Conservation (phyloP, 2,329 filamentous ascomycete genomes). For the Sporothrix phasma region DNA sequence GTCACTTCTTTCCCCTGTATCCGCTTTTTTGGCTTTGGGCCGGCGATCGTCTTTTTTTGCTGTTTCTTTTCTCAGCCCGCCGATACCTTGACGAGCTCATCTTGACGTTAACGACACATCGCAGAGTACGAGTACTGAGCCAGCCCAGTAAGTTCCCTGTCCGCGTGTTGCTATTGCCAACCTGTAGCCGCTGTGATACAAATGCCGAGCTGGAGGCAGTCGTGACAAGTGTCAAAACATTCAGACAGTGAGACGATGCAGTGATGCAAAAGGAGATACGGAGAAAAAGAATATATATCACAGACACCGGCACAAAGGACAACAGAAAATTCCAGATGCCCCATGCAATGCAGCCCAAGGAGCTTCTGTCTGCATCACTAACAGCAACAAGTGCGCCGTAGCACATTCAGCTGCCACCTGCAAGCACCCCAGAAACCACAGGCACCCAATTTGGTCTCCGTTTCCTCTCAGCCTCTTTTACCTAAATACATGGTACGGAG, state of each 20-base stretch:
- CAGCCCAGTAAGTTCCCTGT: not conserved
- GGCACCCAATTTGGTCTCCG: not conserved
- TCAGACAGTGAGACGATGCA: not conserved
- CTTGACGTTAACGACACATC: not conserved
- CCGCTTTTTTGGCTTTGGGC: not conserved
- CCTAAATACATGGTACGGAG: slow-evolving; percentile 3
- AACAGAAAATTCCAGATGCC: not conserved
- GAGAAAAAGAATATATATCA: not conserved
- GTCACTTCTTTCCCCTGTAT: not conserved
- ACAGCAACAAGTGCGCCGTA: not conserved
- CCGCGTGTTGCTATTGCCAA: not conserved
- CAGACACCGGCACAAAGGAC: not conserved
- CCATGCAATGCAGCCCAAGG: not conserved
- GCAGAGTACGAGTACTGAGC: not conserved
- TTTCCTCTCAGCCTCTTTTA: slow-evolving; percentile 1
- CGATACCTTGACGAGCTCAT: not conserved
- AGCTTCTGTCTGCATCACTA: slow-evolving; percentile 1
- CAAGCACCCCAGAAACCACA: not conserved
- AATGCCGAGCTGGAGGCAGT: not conserved
- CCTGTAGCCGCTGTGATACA: not conserved
- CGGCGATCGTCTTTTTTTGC: not conserved
- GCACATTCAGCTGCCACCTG: not conserved
- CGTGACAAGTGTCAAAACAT: no score
- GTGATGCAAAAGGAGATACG: no score
- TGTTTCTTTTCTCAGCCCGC: no score